Base-by-base conservation (phyloP, 2,329 filamentous ascomycete genomes). In the Xylaria sp. region DNA sequence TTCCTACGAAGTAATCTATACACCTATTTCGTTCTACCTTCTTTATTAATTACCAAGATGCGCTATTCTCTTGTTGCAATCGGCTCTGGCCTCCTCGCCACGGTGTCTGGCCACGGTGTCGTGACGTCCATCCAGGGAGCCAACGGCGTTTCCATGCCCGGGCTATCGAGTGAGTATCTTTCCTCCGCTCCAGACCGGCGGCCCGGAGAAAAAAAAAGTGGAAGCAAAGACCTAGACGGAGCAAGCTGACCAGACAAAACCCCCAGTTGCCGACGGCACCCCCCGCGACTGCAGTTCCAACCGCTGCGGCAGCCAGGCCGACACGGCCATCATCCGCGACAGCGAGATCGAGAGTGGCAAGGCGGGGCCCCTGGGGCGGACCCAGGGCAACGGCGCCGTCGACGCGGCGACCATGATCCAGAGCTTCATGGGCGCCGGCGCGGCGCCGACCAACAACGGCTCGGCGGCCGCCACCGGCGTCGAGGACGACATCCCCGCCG, bases 321-420 rank as follows among this genome's bases (percentile, higher is more conserved):
- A 89, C 66, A 89, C 86, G n/a, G 78, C 85, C 69, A 87, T 89
- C 75, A 87, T 89, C 71, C 82, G 85, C 37, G 72, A 81, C 56
- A 71, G 74, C 11, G 86, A 88, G 72, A 77, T 89, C 52, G 72
- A 74, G 38, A 78, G 74, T 44, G 75, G 73, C 63, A 76, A 78
- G 62, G 83, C 82, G 34, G 78, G 77, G 29, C 77, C 86, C 47
- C 79, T 89, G n/a, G 86, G 86, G 62, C 82, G 84, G 60, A 89
- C 85, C 48, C 71, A 83, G 65, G 81, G 77, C 55, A 80, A 78
- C 48, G 84, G 85, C 16, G 77, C 81, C 52, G 78, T 88, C 57
- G 76, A 85, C 56, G 79, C 86, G 22, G 73, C 75, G 18, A 74
- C 73, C 62, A 83, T 85, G 72, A 78, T 89, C 59, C 62, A 77